Conservation (phyloP, 441 rosid species). For the Gossypium schwendimanii region DNA sequence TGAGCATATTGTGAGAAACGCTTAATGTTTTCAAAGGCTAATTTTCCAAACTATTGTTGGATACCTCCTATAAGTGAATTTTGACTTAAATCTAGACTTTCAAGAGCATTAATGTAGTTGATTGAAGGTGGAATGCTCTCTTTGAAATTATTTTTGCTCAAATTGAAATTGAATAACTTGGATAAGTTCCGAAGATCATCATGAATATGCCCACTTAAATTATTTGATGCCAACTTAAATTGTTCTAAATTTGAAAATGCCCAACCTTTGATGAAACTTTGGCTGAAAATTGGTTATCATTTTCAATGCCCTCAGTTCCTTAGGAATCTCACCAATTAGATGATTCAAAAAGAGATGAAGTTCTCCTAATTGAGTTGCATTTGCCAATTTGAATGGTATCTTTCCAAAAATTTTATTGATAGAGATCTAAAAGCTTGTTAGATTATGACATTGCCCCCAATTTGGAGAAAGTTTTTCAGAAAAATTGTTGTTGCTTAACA, state of each 20-base stretch:
- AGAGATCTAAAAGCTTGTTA: not conserved
- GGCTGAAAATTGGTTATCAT: not conserved
- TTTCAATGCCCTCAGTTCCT: slow-evolving; percentile 11
- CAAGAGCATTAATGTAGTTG: not conserved
- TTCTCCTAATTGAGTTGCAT: not conserved
- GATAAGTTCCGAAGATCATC: not conserved
- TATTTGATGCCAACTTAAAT: slow-evolving; percentile 20
- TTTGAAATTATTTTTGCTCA: slow-evolving; percentile 13
- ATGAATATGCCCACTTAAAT: not conserved
- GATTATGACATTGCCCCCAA: slow-evolving; percentile 15
- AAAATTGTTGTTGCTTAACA: slow-evolving; percentile 23
- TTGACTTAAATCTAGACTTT: slow-evolving; percentile 10
- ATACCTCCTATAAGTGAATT: not conserved
- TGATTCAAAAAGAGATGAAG: slow-evolving; percentile 25
- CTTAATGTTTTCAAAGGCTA: slow-evolving; percentile 22
- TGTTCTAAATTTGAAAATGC: not conserved
- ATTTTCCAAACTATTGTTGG: slow-evolving; percentile 12
- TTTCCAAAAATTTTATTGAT: not conserved
- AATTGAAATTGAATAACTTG: slow-evolving; percentile 10
- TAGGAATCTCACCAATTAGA: slow-evolving; percentile 25
- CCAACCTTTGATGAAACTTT: not conserved
- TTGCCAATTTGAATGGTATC: slow-evolving; percentile 12
- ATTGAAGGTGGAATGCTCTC: slow-evolving; percentile 5
- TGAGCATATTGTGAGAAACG: slow-evolving; percentile 27
- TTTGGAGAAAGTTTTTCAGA: slow-evolving; percentile 16